Base-by-base conservation (phyloP, 208 protist species). In the Vickermania ingenoplastis region DNA sequence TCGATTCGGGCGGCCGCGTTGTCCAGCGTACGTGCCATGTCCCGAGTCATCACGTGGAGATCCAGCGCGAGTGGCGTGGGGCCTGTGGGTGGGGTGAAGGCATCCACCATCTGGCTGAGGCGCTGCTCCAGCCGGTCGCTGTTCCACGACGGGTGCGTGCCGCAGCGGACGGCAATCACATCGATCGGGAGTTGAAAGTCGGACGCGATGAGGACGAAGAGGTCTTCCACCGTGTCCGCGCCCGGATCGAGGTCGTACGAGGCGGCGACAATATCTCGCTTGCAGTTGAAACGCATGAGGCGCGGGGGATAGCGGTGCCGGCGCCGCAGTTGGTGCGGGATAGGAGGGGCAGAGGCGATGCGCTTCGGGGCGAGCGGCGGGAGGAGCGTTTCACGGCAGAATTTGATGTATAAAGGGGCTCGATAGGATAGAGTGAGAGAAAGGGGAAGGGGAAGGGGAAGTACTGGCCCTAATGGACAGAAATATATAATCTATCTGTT, bases 141-240 rank as follows among this genome's bases (percentile, higher is more conserved):
- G 50, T 28, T 17, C 50, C 50, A 17, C 13, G 13, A 54, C 50
- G 13, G 21, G 22, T 27, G 7, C 13, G 21, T 27, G 7, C 50
- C 50, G 24, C 59, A 25, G 28, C 31, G 24, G 21, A 69, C 26
- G 14, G 50, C 36, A 17, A 59, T 14, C 41, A 48, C 1, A 22
- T 59, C 65, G 50, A 60, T 31, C 17, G 61, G 50, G 3, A 60
- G n/a, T 3, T 60, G 27, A 4, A 36, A 25, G 14, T 27, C 53
- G 26, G 60, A 26, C 27, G 60, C 58, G 1, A 66, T 2, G 26
- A 66, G 41, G 3, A 62, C 55, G 22, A 62, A n/a, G 24, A 71
- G 17, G 55, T 61, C 30, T 25, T 71, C 54, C 27, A 66, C 52
- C 5, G 29, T 65, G 58, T 31, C 27, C 21, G 23, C 30, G 41